Evolutionary conservation across 225 moss, liverwort and hornwort genomes (phyloP).

Genomic region (Neckera pumila): DNA sequence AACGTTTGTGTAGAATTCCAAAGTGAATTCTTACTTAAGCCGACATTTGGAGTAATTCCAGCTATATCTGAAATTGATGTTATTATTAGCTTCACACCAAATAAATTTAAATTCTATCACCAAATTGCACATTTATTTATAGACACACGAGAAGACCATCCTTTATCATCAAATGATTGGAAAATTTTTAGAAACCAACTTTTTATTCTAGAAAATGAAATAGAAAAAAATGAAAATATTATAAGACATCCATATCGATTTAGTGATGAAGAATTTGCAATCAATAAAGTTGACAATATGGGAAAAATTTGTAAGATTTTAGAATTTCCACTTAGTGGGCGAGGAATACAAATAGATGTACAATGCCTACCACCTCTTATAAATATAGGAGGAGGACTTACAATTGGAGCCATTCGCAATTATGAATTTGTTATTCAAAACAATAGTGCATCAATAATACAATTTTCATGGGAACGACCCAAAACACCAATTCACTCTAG

Average conservation of each 20-base stretch:
- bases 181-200: conserved; percentile 45
- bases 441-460: conserved; percentile 29
- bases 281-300: conserved; percentile 50
- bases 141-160: conserved; percentile 49
- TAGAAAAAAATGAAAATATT: not conserved
- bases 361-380: conserved; percentile 42
- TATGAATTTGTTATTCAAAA: conserved; percentile 46
- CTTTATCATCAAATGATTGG: conserved; percentile 44
- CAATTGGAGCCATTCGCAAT: conserved; percentile 27
- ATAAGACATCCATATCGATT: not conserved
- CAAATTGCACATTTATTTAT: conserved; percentile 47
- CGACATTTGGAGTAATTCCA: conserved; percentile 48
- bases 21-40: conserved; percentile 19
- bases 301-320: conserved; percentile 48
- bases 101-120: conserved; percentile 24
- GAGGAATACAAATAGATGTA: conserved; percentile 45
- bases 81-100: conserved; percentile 42
- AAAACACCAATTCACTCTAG: conserved; percentile 13
- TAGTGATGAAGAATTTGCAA: conserved; percentile 25
- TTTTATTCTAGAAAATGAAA: conserved; percentile 29
- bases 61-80: conserved; percentile 18
- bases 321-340: conserved; percentile 44
- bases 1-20: conserved; percentile 12
- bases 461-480: conserved; percentile 46
- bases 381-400: conserved; percentile 62